phyloP scores from a whole-genome alignment of 805 yeast genomes.

The Candida chilensis region DNA sequence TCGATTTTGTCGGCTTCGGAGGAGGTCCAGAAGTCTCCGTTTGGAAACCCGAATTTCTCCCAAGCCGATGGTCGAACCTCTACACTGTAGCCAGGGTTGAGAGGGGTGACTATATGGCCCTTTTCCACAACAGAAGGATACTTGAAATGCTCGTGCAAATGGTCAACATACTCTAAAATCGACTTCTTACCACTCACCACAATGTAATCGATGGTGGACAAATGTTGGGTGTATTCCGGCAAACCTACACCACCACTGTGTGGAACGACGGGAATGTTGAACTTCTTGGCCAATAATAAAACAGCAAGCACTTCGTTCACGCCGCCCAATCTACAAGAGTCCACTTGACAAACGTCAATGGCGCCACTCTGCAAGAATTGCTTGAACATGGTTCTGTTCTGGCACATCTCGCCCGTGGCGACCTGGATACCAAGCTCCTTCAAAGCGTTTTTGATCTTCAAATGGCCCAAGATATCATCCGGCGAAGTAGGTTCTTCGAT shows the following conservation, averaged over 20 bases:
- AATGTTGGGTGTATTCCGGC: conserved; percentile 22
- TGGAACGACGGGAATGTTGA: conserved; percentile 18
- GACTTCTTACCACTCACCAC: conserved; percentile 15
- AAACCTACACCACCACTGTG: conserved; percentile 24
- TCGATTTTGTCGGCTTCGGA: background rate
- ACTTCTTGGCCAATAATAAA: conserved; percentile 19
- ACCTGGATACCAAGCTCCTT: conserved; percentile 16
- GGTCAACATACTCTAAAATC: conserved; percentile 18
- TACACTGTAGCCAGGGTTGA: conserved; percentile 19
- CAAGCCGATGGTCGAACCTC: conserved; percentile 13
- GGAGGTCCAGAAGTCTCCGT: conserved; percentile 16
- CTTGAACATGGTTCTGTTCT: conserved; percentile 20
- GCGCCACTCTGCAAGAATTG: conserved; percentile 16
- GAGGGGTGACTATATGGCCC: conserved; percentile 17
- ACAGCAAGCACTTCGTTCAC: conserved; percentile 20
- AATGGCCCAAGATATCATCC: conserved; percentile 20
- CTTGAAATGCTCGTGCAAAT: conserved; percentile 15
- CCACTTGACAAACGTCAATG: conserved; percentile 18
- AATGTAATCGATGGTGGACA: conserved; percentile 19
- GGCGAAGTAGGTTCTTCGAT: conserved; percentile 25
- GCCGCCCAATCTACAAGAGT: conserved; percentile 22
- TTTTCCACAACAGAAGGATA: conserved; percentile 14
- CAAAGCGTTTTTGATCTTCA: conserved; percentile 15
- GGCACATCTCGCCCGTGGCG: conserved; percentile 24
- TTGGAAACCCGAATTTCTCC: conserved; percentile 14